These are phyloP conservation scores for Strobilomyces dryophilus DNA, from an alignment of 768 basidiomycete genomes.

Conservation along the genomic window DNA sequence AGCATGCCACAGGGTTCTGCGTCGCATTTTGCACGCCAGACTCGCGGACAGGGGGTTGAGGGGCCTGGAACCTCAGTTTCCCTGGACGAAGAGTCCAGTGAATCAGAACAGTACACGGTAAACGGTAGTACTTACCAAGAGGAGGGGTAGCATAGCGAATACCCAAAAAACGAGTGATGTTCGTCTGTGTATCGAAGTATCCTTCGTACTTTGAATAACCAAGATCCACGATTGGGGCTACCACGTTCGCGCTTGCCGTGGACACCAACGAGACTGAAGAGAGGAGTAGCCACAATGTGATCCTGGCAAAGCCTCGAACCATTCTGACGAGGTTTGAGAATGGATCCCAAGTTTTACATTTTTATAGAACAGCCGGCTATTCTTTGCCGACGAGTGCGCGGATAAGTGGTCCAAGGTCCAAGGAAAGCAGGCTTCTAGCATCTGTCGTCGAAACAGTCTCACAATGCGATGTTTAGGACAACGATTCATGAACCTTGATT, in stretches of 20 bases:
- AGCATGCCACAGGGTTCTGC: constrained; percentile 24
- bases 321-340: neutral
- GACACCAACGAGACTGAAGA: neutral
- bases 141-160: neutral
- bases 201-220: neutral
- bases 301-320: neutral
- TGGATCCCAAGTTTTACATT: neutral
- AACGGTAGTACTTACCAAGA: neutral
- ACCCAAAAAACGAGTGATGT: neutral
- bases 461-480: too few relatives aligned
- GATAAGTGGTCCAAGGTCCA: too few relatives aligned
- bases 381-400: too few relatives aligned
- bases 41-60: constrained; percentile 19
- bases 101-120: neutral
- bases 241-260: neutral
- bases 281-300: neutral
- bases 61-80: constrained; percentile 26
- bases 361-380: too few relatives aligned
- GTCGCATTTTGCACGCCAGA: constrained; percentile 26
- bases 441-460: too few relatives aligned
- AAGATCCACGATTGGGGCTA: neutral
- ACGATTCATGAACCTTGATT: too few relatives aligned
- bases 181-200: neutral
- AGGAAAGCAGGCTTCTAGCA: too few relatives aligned
- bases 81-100: constrained; percentile 3